These are phyloP conservation scores for Russula vinacea DNA, from an alignment of 768 basidiomycete species.

Conservation along the genomic window DNA sequence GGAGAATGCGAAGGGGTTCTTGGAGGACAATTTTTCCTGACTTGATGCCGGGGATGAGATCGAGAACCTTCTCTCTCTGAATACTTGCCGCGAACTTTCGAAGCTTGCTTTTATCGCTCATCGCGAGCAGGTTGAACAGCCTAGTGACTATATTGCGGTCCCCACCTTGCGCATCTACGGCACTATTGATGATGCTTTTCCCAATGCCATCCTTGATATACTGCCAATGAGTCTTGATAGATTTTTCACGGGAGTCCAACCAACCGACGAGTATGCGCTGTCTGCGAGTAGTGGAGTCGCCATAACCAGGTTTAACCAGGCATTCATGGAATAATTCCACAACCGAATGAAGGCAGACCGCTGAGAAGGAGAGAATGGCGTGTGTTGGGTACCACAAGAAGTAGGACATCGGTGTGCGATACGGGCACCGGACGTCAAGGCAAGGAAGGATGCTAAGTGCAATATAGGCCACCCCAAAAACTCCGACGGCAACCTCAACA, in stretches of 20 bases:
- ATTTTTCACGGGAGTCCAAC: too few relatives aligned
- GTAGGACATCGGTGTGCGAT: not conserved
- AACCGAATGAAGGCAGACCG: not conserved
- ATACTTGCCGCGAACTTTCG: not conserved
- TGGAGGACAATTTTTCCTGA: not conserved
- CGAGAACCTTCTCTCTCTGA: not conserved
- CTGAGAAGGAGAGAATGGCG: not conserved
- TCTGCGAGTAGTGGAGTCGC: too few relatives aligned
- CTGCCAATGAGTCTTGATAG: not conserved
- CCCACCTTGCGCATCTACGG: not conserved
- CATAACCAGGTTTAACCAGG: constrained; percentile 30
- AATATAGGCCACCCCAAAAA: not conserved
- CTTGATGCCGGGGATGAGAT: not conserved
- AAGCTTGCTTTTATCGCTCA: not conserved
- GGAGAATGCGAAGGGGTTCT: not conserved
- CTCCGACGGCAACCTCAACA: not conserved
- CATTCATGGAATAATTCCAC: not conserved
- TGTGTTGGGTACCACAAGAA: not conserved
- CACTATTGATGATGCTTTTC: not conserved
- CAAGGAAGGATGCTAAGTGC: not conserved
- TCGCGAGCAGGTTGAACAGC: not conserved
- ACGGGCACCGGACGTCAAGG: not conserved
- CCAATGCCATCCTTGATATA: not conserved
- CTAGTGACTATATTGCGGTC: not conserved
- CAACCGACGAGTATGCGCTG: too few relatives aligned